Percentiles rank a stretch among this genome's conserved stretches.
These are phyloP conservation scores for Neonectria faginata DNA, from an alignment of 2,329 filamentous ascomycete species.

Conservation along the genomic window DNA sequence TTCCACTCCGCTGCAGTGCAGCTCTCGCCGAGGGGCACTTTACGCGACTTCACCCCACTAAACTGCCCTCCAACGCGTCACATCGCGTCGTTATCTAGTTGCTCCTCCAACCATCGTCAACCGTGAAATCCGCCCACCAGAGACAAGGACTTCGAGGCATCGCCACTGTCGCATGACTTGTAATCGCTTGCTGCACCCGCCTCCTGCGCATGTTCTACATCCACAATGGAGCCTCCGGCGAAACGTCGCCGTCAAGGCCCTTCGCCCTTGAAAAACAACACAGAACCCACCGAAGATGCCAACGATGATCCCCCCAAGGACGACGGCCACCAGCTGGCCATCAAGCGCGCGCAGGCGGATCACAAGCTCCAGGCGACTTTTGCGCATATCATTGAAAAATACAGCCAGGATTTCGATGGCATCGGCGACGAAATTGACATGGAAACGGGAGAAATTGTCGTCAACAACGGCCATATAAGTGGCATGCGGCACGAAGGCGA, in stretches of 20 bases:
- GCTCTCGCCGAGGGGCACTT: constrained; percentile 28
- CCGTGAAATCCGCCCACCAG: constrained; percentile 7
- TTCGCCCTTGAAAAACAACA: constrained; percentile 48
- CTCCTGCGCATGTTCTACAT: neutral
- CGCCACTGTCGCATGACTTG: constrained; percentile 3
- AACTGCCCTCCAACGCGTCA: constrained; percentile 28
- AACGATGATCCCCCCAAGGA: constrained; percentile 61
- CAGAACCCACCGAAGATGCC: constrained; percentile 55
- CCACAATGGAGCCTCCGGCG: constrained; percentile 65
- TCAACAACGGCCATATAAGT: constrained; percentile 88
- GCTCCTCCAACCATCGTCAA: constrained; percentile 44
- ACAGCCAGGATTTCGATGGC: constrained; percentile 82
- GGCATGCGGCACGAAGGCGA: constrained; percentile 69
- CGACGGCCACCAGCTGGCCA: constrained; percentile 67
- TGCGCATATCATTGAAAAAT: constrained; percentile 90
- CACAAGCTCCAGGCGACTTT: constrained; percentile 83
- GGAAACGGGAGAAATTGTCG: constrained; percentile 81
- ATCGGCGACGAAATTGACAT: constrained; percentile 93
- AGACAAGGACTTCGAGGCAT: neutral
- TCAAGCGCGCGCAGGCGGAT: constrained; percentile 74
- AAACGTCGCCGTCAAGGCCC: constrained; percentile 71
- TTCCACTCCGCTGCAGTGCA: neutral
- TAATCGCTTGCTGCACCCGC: neutral
- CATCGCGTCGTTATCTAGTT: constrained; percentile 37
- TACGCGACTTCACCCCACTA: constrained; percentile 32